Percentiles rank a stretch among this genome's conserved stretches.
These are phyloP conservation scores for Sugiyamaella lignohabitans DNA, from an alignment of 805 yeast genomes.

Conservation along the genomic window DNA sequence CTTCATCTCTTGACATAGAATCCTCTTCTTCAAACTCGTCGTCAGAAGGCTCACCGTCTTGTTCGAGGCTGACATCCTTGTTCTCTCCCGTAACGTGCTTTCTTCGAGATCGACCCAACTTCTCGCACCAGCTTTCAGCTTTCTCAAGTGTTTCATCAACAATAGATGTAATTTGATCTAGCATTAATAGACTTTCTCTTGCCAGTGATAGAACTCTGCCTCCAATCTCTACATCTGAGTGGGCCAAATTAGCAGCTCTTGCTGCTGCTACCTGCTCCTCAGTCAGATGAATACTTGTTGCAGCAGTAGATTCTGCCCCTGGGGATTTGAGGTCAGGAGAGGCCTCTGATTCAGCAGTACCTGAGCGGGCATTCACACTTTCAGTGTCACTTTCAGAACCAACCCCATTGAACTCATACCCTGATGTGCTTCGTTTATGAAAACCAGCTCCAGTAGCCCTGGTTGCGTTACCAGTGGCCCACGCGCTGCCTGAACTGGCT, in stretches of 20 bases:
- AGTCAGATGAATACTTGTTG: not conserved
- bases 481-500: not conserved
- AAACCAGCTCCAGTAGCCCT: not conserved
- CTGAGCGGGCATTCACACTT: not conserved
- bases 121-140: slow-evolving; percentile 73
- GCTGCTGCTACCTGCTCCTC: not conserved
- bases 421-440: not conserved
- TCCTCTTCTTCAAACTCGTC: not conserved
- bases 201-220: slow-evolving; percentile 76
- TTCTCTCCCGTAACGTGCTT: not conserved
- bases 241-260: not conserved
- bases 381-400: not conserved
- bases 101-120: slow-evolving; percentile 23
- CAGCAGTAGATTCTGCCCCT: not conserved
- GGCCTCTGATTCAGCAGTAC: no score
- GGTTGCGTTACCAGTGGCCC: not conserved
- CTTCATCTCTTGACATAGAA: no score
- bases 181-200: slow-evolving; percentile 83
- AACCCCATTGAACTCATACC: no score
- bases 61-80: not conserved
- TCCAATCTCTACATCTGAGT: slow-evolving; percentile 36
- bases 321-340: not conserved
- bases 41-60: not conserved
- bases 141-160: slow-evolving; percentile 78
- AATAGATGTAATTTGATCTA: slow-evolving; percentile 70